Evolutionary conservation across 1,139 yeast species (phyloP).

Genomic region (Yamadazyma conglobata): DNA sequence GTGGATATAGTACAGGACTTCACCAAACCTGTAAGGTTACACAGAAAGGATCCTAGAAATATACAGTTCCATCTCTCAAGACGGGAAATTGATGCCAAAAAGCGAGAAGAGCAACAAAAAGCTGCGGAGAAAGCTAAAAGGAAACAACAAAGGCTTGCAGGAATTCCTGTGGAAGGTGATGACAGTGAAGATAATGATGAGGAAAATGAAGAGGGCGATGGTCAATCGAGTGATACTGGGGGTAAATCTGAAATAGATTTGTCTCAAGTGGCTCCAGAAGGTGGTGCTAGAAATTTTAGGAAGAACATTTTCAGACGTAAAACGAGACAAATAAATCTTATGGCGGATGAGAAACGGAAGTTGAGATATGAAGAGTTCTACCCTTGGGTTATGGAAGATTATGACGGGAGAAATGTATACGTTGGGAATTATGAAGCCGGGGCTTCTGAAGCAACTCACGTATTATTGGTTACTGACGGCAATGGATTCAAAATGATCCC

Average conservation of each 20-base stretch:
- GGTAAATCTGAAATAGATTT: slow-evolving; percentile 40
- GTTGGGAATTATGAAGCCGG: slow-evolving; percentile 97
- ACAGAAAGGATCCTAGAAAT: slow-evolving; percentile 88
- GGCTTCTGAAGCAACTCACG: slow-evolving; percentile 76
- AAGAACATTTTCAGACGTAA: slow-evolving; percentile 68
- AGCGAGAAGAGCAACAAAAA: slow-evolving; percentile 41
- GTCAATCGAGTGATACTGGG: slow-evolving; percentile 12
- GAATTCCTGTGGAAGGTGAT: slow-evolving; percentile 17
- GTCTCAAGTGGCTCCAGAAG: slow-evolving; percentile 88
- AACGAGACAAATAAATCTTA: slow-evolving; percentile 77
- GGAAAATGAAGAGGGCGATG: slow-evolving; percentile 14
- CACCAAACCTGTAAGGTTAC: slow-evolving; percentile 78
- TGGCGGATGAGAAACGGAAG: slow-evolving; percentile 78
- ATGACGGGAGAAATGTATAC: slow-evolving; percentile 89
- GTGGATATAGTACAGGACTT: slow-evolving; percentile 73
- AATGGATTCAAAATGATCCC: slow-evolving; percentile 94
- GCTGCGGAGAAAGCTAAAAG: slow-evolving; percentile 22
- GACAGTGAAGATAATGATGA: slow-evolving; percentile 19
- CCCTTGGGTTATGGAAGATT: slow-evolving; percentile 98
- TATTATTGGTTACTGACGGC: slow-evolving; percentile 77
- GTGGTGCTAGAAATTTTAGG: slow-evolving; percentile 75
- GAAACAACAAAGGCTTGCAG: slow-evolving; percentile 19
- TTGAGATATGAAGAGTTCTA: slow-evolving; percentile 91
- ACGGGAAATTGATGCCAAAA: slow-evolving; percentile 57
- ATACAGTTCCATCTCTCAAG: slow-evolving; percentile 78